Evolutionary conservation across 805 yeast genomes (phyloP), one percentile per base, ranked within the genome.

Genomic region (Suhomyces sp.): DNA sequence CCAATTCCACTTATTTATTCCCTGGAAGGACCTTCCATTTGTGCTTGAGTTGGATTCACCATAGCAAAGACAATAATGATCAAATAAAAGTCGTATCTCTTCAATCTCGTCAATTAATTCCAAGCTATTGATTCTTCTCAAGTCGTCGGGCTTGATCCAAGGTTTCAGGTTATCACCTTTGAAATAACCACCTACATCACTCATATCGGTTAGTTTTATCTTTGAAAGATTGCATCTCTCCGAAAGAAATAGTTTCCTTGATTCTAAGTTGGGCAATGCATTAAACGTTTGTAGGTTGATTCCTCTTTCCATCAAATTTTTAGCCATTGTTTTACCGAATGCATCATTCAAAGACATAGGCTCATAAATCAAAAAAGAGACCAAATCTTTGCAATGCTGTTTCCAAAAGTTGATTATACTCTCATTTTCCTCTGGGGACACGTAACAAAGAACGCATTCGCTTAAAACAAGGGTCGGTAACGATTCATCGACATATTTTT

Each of bases 101-200:
- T 88, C 96, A 4, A 86, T 66, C 65, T 88, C 96, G 65, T 88
- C 96, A 19, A 88, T 73, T 57, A 87, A 69, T 65, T 88, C 94
- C 38, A 88, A 72, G 22, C 69, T 57, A 51, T 76, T 73, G 1
- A 87, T 77, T 29, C 87, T 62, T 7, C 57, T 61, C 22, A 67
- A 60, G 31, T 81, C 87, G 1, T 60, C 63, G 0, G 38, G 47
- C 8, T 56, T 56, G 2, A 83, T 65, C 88, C 89, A 84, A 27
- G 65, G 49, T 19, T 55, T 44, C 3, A 42, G 46, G 5, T 24
- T 62, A 49, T 17, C 56, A 57, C 64, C 67, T 61, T 51, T 51
- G 66, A 48, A 50, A 54, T 72, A 74, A 0, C 78, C 78, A 1
- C 73, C 77, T 2, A 74, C 59, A 53, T 60, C 64, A 51, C 78